Evolutionary conservation across 768 basidiomycete genomes (phyloP).

Genomic region (Lentinula detonsa): DNA sequence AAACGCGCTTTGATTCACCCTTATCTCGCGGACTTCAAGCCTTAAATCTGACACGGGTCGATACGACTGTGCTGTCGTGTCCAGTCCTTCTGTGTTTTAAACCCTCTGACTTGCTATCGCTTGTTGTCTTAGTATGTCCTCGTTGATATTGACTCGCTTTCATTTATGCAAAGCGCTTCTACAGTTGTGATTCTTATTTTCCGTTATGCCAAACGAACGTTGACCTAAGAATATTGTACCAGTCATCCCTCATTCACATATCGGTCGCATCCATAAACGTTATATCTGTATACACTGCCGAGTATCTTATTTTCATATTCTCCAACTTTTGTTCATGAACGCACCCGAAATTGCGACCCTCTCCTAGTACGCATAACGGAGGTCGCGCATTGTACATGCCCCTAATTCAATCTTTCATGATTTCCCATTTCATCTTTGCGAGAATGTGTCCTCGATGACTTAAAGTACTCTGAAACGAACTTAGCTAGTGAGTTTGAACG

Average conservation of each 20-base stretch:
- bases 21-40: constrained; percentile 38
- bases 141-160: background rate
- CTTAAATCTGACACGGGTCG: constrained; percentile 11
- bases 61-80: too few relatives aligned
- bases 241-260: background rate
- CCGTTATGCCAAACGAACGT: background rate
- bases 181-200: background rate
- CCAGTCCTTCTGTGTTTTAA: background rate
- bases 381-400: background rate
- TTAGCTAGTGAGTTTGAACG: constrained; percentile 8
- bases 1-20: constrained; percentile 50
- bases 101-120: background rate
- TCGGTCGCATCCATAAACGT: background rate
- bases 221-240: background rate
- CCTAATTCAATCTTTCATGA: background rate
- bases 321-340: background rate
- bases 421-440: too few relatives aligned
- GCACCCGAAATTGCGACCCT: background rate
- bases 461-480: too few relatives aligned
- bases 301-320: background rate
- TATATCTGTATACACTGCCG: background rate
- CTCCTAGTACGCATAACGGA: background rate
- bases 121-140: background rate
- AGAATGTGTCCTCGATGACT: too few relatives aligned
- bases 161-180: background rate